Conservation (phyloP, 768 basidiomycete genomes). For the Leccinum ochraceum region DNA sequence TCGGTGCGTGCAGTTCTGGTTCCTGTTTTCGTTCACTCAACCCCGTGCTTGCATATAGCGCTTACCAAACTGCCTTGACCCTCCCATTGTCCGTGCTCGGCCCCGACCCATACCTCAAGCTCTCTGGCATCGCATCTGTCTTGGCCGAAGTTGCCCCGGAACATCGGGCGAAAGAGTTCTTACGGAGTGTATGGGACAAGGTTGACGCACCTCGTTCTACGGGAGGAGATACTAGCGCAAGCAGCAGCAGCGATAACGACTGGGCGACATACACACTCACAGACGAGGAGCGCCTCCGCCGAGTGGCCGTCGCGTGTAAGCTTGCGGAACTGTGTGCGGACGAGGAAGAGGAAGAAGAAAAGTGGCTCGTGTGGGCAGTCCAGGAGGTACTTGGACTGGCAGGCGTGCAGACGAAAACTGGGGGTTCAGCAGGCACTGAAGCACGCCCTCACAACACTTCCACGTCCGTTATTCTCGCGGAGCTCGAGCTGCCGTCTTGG, state of each 20-base stretch:
- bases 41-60: slow-evolving; percentile 35
- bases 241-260: slow-evolving; percentile 1
- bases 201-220: slow-evolving; percentile 1
- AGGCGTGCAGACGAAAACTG: slow-evolving; percentile 9
- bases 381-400: slow-evolving; percentile 41
- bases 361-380: slow-evolving; percentile 45
- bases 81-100: slow-evolving; percentile 41
- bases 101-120: slow-evolving; percentile 59
- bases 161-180: slow-evolving; percentile 27
- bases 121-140: slow-evolving; percentile 64
- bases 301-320: slow-evolving; percentile 46
- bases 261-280: slow-evolving; percentile 33
- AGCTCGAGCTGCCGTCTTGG: slow-evolving; percentile 63
- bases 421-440: background rate
- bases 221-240: slow-evolving; percentile 8
- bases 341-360: slow-evolving; percentile 39
- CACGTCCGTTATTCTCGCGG: slow-evolving; percentile 40
- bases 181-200: slow-evolving; percentile 27
- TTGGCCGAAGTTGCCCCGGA: slow-evolving; percentile 51
- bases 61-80: slow-evolving; percentile 52
- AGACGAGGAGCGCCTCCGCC: slow-evolving; percentile 42
- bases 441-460: background rate
- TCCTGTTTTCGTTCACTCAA: background rate
- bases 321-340: slow-evolving; percentile 42
- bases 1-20: slow-evolving; percentile 41